A percentile compares a stretch with the other conserved stretches of the same genome.
phyloP scores from a whole-genome alignment of 441 rosid genomes.

The Populus hybrid region DNA sequence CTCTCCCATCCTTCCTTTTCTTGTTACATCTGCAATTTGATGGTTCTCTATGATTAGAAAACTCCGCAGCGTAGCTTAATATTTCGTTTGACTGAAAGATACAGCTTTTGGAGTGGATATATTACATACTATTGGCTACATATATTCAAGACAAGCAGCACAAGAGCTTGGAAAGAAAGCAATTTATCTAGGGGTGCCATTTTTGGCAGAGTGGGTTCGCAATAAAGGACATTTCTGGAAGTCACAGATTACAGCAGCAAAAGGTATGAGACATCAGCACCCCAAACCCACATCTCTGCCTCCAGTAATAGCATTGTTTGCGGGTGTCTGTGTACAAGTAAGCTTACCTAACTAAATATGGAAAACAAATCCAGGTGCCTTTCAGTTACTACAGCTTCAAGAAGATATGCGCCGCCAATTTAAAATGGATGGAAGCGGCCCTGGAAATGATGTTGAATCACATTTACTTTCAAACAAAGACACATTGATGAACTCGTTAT shows the following conservation, averaged over 20 bases:
- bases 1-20: background rate
- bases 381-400: conserved; percentile 87
- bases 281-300: background rate
- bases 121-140: conserved; percentile 76
- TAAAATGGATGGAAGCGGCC: conserved; percentile 55
- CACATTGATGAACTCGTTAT: conserved; percentile 66
- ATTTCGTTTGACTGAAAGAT: background rate
- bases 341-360: background rate
- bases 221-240: conserved; percentile 92
- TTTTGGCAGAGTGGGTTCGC: conserved; percentile 87
- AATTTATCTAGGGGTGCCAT: conserved; percentile 83
- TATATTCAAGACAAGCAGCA: conserved; percentile 84
- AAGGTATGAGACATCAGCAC: conserved; percentile 34
- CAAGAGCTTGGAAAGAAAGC: conserved; percentile 94
- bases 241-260: conserved; percentile 90
- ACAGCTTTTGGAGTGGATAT: conserved; percentile 78
- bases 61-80: background rate
- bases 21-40: background rate
- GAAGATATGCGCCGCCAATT: conserved; percentile 60
- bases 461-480: conserved; percentile 71
- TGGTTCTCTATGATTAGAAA: background rate
- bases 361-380: conserved; percentile 48
- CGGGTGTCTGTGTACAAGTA: background rate
- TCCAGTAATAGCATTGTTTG: background rate
- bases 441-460: conserved; percentile 66